phyloP scores from a whole-genome alignment of 2,329 filamentous ascomycete species.

The Penicillium sp. region DNA sequence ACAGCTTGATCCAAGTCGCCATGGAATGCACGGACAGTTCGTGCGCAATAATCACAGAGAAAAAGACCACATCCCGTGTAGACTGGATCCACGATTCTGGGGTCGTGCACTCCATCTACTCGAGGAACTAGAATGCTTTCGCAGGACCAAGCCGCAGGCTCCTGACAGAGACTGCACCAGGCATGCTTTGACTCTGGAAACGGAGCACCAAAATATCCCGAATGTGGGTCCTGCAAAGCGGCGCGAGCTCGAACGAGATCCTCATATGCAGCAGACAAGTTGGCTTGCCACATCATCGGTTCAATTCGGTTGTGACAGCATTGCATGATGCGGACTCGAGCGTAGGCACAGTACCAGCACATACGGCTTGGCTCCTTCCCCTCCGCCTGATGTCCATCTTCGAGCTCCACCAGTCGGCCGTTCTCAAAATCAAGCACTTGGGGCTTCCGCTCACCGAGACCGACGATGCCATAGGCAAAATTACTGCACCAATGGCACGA shows the following conservation, averaged over 20 bases:
- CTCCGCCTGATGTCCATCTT: constrained; percentile 31
- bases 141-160: constrained; percentile 36
- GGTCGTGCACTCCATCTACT: neutral
- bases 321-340: constrained; percentile 28
- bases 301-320: constrained; percentile 31
- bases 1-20: constrained; percentile 16
- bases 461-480: constrained; percentile 36
- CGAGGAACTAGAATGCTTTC: neutral
- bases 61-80: constrained; percentile 25
- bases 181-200: constrained; percentile 9
- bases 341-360: constrained; percentile 34
- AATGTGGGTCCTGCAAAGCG: neutral
- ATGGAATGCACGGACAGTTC: constrained; percentile 4
- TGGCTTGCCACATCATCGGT: constrained; percentile 16
- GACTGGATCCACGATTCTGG: constrained; percentile 5
- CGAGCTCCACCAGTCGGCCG: constrained; percentile 35
- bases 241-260: constrained; percentile 9
- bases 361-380: constrained; percentile 31
- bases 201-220: neutral
- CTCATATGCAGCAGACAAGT: constrained; percentile 23
- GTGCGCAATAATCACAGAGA: constrained; percentile 25
- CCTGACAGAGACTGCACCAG: constrained; percentile 41
- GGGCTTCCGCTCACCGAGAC: constrained; percentile 29
- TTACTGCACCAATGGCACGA: constrained; percentile 40
- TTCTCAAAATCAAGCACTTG: constrained; percentile 31